These are phyloP conservation scores for Sporothrix sp. DNA, from an alignment of 2,329 filamentous ascomycete species.

Conservation along the genomic window DNA sequence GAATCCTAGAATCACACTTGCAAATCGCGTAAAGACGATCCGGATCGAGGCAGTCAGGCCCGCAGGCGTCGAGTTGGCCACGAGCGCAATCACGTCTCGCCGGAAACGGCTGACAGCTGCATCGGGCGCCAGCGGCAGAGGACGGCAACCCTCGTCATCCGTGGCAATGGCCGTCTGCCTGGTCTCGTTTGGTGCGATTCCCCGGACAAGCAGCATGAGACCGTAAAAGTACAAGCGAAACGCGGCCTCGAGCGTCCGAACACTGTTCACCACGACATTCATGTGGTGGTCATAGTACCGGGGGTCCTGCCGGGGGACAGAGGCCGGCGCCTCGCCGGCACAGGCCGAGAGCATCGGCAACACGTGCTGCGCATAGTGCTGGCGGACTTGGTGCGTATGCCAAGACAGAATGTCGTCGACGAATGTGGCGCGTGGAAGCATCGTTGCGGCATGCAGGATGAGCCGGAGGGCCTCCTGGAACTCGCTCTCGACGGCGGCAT, in stretches of 20 bases:
- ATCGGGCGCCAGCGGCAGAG: slow-evolving; percentile 15
- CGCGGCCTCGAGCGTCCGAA: slow-evolving; percentile 50
- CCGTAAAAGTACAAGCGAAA: slow-evolving; percentile 49
- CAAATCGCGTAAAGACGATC: slow-evolving; percentile 43
- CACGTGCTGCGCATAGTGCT: slow-evolving; percentile 51
- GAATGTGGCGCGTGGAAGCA: slow-evolving; percentile 39
- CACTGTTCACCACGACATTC: slow-evolving; percentile 36
- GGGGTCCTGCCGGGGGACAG: background rate
- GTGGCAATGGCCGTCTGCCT: background rate
- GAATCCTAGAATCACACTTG: slow-evolving; percentile 39
- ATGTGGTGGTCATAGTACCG: slow-evolving; percentile 34
- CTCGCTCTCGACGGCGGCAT: slow-evolving; percentile 27
- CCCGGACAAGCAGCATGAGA: slow-evolving; percentile 39
- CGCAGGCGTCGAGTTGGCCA: slow-evolving; percentile 51
- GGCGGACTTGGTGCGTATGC: slow-evolving; percentile 51
- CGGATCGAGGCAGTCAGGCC: slow-evolving; percentile 45
- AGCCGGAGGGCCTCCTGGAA: slow-evolving; percentile 46
- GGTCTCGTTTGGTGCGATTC: slow-evolving; percentile 30
- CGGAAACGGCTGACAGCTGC: slow-evolving; percentile 38
- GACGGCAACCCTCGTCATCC: background rate
- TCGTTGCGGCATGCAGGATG: slow-evolving; percentile 37
- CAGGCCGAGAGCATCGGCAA: slow-evolving; percentile 45
- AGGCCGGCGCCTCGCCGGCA: slow-evolving; percentile 12
- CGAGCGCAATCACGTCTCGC: slow-evolving; percentile 53
- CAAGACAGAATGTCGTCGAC: slow-evolving; percentile 49